A percentile compares a stretch with the other conserved stretches of the same genome.
Evolutionary conservation across 2,329 filamentous ascomycete species (phyloP).

Genomic region (Endothia cerciana): DNA sequence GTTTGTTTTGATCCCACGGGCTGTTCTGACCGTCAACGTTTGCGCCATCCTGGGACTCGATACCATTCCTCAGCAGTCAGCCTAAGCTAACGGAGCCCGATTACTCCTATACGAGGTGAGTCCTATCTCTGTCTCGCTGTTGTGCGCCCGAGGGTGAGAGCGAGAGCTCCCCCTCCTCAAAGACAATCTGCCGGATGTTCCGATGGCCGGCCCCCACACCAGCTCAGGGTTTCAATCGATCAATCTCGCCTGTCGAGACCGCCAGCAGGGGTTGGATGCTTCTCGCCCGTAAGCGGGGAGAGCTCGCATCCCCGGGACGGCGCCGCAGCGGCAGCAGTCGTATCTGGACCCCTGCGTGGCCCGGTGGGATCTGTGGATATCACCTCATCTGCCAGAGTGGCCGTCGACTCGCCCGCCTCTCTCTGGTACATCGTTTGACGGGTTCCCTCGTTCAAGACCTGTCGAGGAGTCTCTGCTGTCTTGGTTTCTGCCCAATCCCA

Average conservation of each 20-base stretch:
- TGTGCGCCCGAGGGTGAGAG: not conserved
- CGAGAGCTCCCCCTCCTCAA: not conserved
- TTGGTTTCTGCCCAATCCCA: slow-evolving; percentile 1
- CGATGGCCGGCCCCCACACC: slow-evolving; percentile 7
- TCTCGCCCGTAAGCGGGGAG: not conserved
- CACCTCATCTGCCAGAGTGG: slow-evolving; percentile 3
- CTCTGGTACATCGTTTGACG: not conserved
- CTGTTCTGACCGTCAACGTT: not conserved
- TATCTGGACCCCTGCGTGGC: slow-evolving; percentile 12
- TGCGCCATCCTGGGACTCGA: not conserved
- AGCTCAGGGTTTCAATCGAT: slow-evolving; percentile 8
- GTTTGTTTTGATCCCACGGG: not conserved
- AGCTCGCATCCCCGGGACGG: not conserved
- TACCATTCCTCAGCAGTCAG: not conserved
- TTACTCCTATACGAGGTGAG: not conserved
- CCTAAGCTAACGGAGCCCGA: not conserved
- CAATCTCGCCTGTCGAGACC: slow-evolving; percentile 20
- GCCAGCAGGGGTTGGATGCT: slow-evolving; percentile 16
- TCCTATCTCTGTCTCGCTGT: not conserved
- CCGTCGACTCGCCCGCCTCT: not conserved
- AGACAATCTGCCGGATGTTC: not conserved
- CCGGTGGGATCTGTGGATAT: slow-evolving; percentile 4
- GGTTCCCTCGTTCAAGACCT: not conserved
- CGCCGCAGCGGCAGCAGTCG: slow-evolving; percentile 1
- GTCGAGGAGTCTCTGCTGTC: slow-evolving; percentile 10